Base-by-base conservation (phyloP, 495 filamentous ascomycete species). In the Acidiella bohemica region DNA sequence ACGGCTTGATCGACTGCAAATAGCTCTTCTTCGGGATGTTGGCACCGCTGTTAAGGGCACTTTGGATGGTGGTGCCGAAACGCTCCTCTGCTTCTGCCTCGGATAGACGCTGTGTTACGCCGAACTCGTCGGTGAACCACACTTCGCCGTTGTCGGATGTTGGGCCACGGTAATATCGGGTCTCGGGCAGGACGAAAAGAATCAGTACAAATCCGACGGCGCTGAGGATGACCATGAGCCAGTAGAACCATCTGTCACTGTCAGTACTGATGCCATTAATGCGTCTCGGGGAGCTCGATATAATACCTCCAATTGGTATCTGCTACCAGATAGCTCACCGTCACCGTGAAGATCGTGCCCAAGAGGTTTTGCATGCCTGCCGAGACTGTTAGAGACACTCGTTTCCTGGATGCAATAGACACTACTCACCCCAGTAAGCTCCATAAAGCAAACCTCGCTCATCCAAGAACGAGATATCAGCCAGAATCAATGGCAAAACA, bases 221-320 rank as follows among this genome's bases (percentile, higher is more conserved):
- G 10, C 61, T 36, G 0, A 59, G 49, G 30, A 60, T 57, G 0
- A 53, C 49, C 24, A 53, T 60, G 0, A 63, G 51, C 60, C 60
- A 60, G 44, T 63, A 63, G 35, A 59, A 61, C 60, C 60, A 63
- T n/a, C n/a, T n/a, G n/a, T n/a, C n/a, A n/a, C n/a, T n/a, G n/a
- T n/a, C n/a, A n/a, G n/a, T n/a, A n/a, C n/a, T n/a, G n/a, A n/a
- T n/a, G n/a, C n/a, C n/a, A n/a, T n/a, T n/a, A n/a, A n/a, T n/a
- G n/a, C n/a, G n/a, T n/a, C n/a, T n/a, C n/a, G n/a, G n/a, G n/a
- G n/a, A n/a, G n/a, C n/a, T n/a, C n/a, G n/a, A n/a, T n/a, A n/a
- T n/a, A n/a, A n/a, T n/a, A n/a, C 28, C 60, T 51, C 59, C 59
- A 63, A 30, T 7, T 8, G 7, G 31, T 34, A 7, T 13, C 31